These are phyloP conservation scores for Diaporthe citri DNA, from an alignment of 2,329 filamentous ascomycete genomes.

Conservation along the genomic window DNA sequence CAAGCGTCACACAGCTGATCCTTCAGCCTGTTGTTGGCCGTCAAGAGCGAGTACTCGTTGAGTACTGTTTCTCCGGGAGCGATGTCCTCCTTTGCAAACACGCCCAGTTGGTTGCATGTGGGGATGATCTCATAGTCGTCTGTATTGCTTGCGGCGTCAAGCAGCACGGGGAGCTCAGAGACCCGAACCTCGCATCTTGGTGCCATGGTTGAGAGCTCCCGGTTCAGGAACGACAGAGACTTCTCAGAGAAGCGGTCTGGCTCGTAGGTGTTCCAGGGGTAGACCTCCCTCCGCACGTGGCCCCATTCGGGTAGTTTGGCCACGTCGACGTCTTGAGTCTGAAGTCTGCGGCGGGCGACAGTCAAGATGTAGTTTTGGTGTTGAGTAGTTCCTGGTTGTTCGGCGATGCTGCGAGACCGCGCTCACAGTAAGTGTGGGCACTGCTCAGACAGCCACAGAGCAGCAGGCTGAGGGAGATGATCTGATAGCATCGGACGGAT, in stretches of 20 bases:
- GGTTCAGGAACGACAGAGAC: conserved; percentile 79
- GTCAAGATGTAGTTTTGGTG: conserved; percentile 66
- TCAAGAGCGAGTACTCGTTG: conserved; percentile 86
- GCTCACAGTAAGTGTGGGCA: conserved; percentile 73
- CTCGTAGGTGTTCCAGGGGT: conserved; percentile 77
- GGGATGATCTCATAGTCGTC: conserved; percentile 63
- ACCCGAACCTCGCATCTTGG: conserved; percentile 86
- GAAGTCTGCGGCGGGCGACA: conserved; percentile 63
- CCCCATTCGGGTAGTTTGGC: conserved; percentile 76
- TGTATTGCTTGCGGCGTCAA: conserved; percentile 65
- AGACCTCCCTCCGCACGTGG: conserved; percentile 77
- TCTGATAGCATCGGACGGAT: conserved; percentile 70
- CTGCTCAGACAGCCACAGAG: conserved; percentile 78
- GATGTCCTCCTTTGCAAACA: conserved; percentile 90
- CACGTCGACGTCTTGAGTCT: conserved; percentile 60
- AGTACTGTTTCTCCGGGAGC: conserved; percentile 81
- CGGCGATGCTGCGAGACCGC: conserved; percentile 69
- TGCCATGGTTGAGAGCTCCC: conserved; percentile 75
- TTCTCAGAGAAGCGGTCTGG: conserved; percentile 78
- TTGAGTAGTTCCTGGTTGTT: conserved; percentile 68
- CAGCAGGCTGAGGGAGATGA: conserved; percentile 69
- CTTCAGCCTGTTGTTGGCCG: conserved; percentile 88
- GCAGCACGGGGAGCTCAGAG: conserved; percentile 80
- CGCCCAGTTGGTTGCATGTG: conserved; percentile 82
- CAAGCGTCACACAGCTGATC: conserved; percentile 93